A percentile compares a stretch with the other conserved stretches of the same genome.
Conservation (phyloP, 2,329 filamentous ascomycete genomes). For the Colletotrichum eremochloae region DNA sequence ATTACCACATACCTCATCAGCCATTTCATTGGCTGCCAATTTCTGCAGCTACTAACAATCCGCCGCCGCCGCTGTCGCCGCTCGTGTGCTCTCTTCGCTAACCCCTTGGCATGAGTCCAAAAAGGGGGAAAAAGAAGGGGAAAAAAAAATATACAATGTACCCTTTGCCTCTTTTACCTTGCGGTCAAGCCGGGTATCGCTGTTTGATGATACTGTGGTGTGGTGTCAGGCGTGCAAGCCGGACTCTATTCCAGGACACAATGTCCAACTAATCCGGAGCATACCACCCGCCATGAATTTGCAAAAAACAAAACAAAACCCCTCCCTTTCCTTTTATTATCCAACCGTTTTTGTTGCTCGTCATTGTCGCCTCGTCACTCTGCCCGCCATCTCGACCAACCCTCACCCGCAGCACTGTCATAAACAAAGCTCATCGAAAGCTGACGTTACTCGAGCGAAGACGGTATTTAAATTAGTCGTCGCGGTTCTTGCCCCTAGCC, state of each 20-base stretch:
- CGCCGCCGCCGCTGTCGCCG: neutral
- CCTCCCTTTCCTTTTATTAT: slow-evolving; percentile 34
- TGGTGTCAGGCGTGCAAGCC: slow-evolving; percentile 28
- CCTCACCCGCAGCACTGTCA: neutral
- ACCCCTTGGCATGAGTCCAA: neutral
- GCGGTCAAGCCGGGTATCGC: slow-evolving; percentile 37
- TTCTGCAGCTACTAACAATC: slow-evolving; percentile 22
- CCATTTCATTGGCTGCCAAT: slow-evolving; percentile 7
- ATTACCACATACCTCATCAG: slow-evolving; percentile 23
- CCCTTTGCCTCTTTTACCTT: slow-evolving; percentile 18
- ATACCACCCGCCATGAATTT: slow-evolving; percentile 10
- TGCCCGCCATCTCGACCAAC: neutral
- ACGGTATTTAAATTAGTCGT: slow-evolving; percentile 31
- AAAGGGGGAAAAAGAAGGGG: too few species aligned
- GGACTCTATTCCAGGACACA: slow-evolving; percentile 37
- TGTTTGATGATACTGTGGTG: slow-evolving; percentile 41
- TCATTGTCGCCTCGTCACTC: slow-evolving; percentile 1
- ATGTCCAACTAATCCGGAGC: slow-evolving; percentile 26
- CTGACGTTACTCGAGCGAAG: neutral
- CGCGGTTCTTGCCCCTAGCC: slow-evolving; percentile 40
- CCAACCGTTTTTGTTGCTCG: slow-evolving; percentile 30
- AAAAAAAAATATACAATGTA: slow-evolving; percentile 34
- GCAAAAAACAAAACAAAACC: slow-evolving; percentile 16
- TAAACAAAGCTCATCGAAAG: neutral
- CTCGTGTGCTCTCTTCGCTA: neutral